Conservation (phyloP, 495 filamentous ascomycete genomes). For the Lophium mytilinum region DNA sequence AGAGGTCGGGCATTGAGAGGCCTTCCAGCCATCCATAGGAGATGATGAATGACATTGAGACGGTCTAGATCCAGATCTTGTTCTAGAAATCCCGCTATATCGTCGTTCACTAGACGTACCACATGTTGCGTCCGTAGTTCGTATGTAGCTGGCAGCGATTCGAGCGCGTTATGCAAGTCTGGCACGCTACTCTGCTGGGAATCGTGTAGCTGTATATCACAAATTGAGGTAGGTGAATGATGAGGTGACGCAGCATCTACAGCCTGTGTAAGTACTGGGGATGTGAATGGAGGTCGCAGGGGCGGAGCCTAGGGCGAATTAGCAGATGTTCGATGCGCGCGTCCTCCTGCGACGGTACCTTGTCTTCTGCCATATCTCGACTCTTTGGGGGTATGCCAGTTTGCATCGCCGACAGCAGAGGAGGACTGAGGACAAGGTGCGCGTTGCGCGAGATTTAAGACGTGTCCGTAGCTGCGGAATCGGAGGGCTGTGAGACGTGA, state of each 20-base stretch:
- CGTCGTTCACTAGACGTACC: constrained; percentile 4
- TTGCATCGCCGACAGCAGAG: no score
- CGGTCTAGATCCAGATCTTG: constrained; percentile 19
- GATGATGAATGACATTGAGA: constrained; percentile 19
- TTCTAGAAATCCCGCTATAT: constrained; percentile 12
- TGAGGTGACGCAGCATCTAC: background rate
- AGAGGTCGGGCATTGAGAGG: constrained; percentile 21
- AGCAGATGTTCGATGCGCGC: background rate
- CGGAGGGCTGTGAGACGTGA: no score
- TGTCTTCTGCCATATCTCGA: background rate
- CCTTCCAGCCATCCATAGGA: constrained; percentile 25
- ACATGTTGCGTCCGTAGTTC: background rate
- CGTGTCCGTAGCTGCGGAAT: no score
- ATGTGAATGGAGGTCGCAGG: constrained; percentile 11
- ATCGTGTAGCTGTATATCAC: constrained; percentile 1
- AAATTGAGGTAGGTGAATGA: background rate
- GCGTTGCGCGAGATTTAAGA: no score
- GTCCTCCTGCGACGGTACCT: background rate
- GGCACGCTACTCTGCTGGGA: background rate
- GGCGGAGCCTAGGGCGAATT: background rate
- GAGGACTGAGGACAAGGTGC: no score
- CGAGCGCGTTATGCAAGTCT: constrained; percentile 4
- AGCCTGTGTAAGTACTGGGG: background rate
- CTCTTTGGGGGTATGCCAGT: background rate
- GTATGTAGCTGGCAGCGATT: constrained; percentile 20